Evolutionary conservation across 495 filamentous ascomycete species (phyloP).

Genomic region (Eremomyces bilateralis): DNA sequence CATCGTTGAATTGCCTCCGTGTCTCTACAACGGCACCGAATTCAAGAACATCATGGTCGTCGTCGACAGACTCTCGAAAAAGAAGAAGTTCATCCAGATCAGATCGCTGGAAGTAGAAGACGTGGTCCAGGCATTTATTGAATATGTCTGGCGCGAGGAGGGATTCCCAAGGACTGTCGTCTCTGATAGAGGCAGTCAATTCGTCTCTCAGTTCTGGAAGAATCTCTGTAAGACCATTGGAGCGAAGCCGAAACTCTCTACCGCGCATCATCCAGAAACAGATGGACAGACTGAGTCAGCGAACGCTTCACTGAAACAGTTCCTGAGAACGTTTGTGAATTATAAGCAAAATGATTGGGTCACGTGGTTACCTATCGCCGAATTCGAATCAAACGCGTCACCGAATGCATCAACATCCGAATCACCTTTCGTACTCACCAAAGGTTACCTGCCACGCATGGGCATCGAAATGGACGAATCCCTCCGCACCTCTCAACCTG

Average conservation of each 20-base stretch:
- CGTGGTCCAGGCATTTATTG: neutral
- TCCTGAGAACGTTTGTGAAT: slow-evolving; percentile 13
- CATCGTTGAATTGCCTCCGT: neutral
- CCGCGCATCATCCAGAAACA: slow-evolving; percentile 14
- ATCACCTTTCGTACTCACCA: neutral
- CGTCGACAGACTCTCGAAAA: neutral
- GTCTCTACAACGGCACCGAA: neutral
- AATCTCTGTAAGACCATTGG: slow-evolving; percentile 4
- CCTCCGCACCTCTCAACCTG: neutral
- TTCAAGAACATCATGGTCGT: slow-evolving; percentile 1
- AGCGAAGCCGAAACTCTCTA: slow-evolving; percentile 9
- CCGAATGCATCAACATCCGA: neutral
- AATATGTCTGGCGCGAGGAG: neutral
- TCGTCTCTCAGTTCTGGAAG: slow-evolving; percentile 9
- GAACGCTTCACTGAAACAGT: slow-evolving; percentile 11
- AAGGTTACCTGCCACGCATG: neutral
- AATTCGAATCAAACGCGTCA: neutral
- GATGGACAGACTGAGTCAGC: slow-evolving; percentile 15
- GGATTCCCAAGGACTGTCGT: slow-evolving; percentile 5
- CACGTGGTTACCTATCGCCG: neutral
- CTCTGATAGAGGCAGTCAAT: slow-evolving; percentile 8
- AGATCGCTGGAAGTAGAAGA: neutral
- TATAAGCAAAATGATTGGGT: slow-evolving; percentile 17
- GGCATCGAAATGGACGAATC: neutral
- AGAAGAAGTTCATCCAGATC: neutral